Evolutionary conservation across 352 stramenopile genomes (phyloP).

Genomic region (Thalassiosira exigua): DNA sequence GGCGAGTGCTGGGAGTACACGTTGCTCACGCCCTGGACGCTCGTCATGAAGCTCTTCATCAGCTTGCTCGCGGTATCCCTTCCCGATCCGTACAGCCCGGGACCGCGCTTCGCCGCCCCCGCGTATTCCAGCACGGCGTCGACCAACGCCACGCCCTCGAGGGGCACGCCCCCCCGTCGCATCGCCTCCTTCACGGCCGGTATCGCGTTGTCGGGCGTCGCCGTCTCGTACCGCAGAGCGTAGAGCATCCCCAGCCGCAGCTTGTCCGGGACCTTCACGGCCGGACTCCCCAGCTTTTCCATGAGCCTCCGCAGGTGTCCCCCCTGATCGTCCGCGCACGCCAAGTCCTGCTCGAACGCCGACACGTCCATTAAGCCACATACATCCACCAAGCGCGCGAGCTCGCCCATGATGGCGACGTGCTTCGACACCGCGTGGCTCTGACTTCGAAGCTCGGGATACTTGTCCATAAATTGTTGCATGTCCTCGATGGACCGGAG

Average conservation of each 20-base stretch:
- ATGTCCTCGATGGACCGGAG: conserved; percentile 95
- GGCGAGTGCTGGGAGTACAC: conserved; percentile 99
- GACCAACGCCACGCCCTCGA: conserved; percentile 85
- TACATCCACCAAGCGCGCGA: conserved; percentile 95
- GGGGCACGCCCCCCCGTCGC: conserved; percentile 80
- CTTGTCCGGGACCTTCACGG: conserved; percentile 95
- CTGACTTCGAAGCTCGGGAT: conserved; percentile 94
- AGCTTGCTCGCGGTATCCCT: conserved; percentile 86
- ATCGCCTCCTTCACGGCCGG: conserved; percentile 85
- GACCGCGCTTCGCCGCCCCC: conserved; percentile 68
- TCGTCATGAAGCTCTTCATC: conserved; percentile 90
- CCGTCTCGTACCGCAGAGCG: conserved; percentile 96
- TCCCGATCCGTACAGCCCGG: conserved; percentile 83
- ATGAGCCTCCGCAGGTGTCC: conserved; percentile 85
- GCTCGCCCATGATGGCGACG: conserved; percentile 97
- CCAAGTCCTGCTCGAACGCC: conserved; percentile 95
- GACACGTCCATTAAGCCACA: conserved; percentile 98
- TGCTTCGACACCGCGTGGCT: conserved; percentile 98
- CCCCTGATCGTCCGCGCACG: conserved; percentile 87
- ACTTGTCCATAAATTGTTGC: conserved; percentile 98
- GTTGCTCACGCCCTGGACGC: conserved; percentile 94
- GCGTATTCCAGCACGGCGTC: conserved; percentile 87
- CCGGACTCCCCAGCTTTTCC: conserved; percentile 80
- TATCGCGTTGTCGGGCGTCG: conserved; percentile 70
- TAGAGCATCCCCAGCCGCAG: conserved; percentile 98